Evolutionary conservation across 2,329 filamentous ascomycete species (phyloP).

Genomic region (Tolypocladium endophyticum): DNA sequence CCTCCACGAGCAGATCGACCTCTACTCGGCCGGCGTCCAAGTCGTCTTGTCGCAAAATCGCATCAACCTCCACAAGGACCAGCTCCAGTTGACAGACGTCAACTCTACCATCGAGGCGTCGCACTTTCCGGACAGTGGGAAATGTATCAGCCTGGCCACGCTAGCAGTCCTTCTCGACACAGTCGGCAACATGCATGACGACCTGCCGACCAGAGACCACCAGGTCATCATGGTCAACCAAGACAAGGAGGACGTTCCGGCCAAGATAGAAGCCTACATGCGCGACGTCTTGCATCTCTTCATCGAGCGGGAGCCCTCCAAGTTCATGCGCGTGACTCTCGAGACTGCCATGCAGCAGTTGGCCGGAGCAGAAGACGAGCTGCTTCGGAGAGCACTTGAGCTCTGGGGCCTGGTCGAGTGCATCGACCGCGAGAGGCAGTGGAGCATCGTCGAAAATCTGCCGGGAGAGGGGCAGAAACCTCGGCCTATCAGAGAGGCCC

Average conservation of each 20-base stretch:
- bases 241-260: slow-evolving; percentile 48
- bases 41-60: slow-evolving; percentile 50
- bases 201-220: slow-evolving; percentile 21
- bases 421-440: slow-evolving; percentile 52
- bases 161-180: slow-evolving; percentile 22
- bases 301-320: slow-evolving; percentile 48
- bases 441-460: slow-evolving; percentile 43
- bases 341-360: slow-evolving; percentile 38
- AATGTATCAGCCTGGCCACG: slow-evolving; percentile 28
- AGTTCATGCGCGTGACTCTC: slow-evolving; percentile 48
- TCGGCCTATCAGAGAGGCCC: slow-evolving; percentile 37
- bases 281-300: slow-evolving; percentile 46
- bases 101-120: slow-evolving; percentile 45
- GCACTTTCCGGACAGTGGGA: slow-evolving; percentile 43
- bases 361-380: slow-evolving; percentile 38
- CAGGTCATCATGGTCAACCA: slow-evolving; percentile 48
- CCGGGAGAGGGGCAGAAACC: slow-evolving; percentile 28
- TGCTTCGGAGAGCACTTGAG: slow-evolving; percentile 48
- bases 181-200: slow-evolving; percentile 21
- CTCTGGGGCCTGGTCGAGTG: slow-evolving; percentile 57
- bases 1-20: slow-evolving; percentile 48
- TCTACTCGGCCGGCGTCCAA: slow-evolving; percentile 55
- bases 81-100: slow-evolving; percentile 36
- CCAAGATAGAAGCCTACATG: slow-evolving; percentile 50
- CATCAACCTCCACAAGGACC: slow-evolving; percentile 43